A percentile compares a stretch with the other conserved stretches of the same genome.
These are phyloP conservation scores for Blastobotrys apis DNA, from an alignment of 1,139 yeast genomes.

Conservation along the genomic window DNA sequence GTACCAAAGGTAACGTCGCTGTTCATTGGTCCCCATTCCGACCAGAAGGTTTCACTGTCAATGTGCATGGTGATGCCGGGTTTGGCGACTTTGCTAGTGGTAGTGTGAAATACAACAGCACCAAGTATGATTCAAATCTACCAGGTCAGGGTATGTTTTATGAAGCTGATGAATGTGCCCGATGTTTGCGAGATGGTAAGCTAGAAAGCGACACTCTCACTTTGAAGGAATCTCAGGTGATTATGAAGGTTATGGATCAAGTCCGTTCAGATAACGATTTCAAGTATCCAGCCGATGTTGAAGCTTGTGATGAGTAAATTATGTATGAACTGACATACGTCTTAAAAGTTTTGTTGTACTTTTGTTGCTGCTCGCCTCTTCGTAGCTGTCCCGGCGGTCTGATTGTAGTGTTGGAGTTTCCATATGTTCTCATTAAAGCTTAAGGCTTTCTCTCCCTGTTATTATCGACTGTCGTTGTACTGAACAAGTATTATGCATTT, in stretches of 20 bases:
- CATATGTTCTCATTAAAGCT: too few relatives aligned
- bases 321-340: too few relatives aligned
- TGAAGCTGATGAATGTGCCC: conserved; percentile 51
- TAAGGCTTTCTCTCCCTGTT: too few relatives aligned
- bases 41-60: conserved; percentile 30
- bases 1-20: conserved; percentile 33
- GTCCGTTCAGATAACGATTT: conserved; percentile 43
- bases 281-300: conserved; percentile 41
- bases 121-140: conserved; percentile 21
- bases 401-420: too few relatives aligned
- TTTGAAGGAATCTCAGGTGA: conserved; percentile 43
- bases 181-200: conserved; percentile 40
- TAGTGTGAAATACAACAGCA: conserved; percentile 9
- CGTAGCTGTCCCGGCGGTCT: too few relatives aligned
- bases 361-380: too few relatives aligned
- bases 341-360: too few relatives aligned
- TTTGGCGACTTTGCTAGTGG: conserved; percentile 13
- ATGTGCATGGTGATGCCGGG: conserved; percentile 16
- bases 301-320: conserved; percentile 18
- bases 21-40: conserved; percentile 31
- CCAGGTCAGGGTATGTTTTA: conserved; percentile 45
- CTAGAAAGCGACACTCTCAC: conserved; percentile 40
- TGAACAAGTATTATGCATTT: too few relatives aligned
- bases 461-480: too few relatives aligned
- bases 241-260: conserved; percentile 45